Percentiles rank a stretch among this genome's conserved stretches.
phyloP scores from a whole-genome alignment of 345 rosid species.

The Streptanthus diversifolius region DNA sequence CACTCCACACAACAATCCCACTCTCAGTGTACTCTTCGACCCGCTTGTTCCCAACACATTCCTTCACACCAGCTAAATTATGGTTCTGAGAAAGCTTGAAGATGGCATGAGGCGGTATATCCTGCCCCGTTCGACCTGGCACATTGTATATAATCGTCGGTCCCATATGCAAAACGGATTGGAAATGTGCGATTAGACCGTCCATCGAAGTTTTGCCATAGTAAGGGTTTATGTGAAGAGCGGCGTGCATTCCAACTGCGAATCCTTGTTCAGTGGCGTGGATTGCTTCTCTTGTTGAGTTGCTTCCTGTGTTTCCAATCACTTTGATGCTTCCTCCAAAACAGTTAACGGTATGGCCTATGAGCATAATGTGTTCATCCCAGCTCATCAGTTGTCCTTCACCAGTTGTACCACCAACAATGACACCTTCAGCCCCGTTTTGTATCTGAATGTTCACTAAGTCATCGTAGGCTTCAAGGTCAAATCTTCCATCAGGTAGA shows the following conservation, averaged over 20 bases:
- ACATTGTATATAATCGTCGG: slow-evolving; percentile 88
- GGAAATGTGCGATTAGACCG: slow-evolving; percentile 69
- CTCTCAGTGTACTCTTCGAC: slow-evolving; percentile 54
- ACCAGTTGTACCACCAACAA: slow-evolving; percentile 92
- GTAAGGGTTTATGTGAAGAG: slow-evolving; percentile 90
- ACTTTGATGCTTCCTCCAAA: slow-evolving; percentile 78
- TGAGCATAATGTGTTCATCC: slow-evolving; percentile 96
- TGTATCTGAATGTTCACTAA: slow-evolving; percentile 67
- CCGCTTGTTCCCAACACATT: slow-evolving; percentile 72
- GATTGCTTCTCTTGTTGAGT: slow-evolving; percentile 86
- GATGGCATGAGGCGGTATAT: slow-evolving; percentile 64
- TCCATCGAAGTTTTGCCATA: slow-evolving; percentile 85
- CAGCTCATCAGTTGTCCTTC: slow-evolving; percentile 97
- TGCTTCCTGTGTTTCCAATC: slow-evolving; percentile 89
- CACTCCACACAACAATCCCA: slow-evolving; percentile 87
- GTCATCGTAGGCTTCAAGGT: slow-evolving; percentile 80
- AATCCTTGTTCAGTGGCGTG: slow-evolving; percentile 94
- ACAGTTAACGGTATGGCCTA: slow-evolving; percentile 83
- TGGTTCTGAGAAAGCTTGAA: slow-evolving; percentile 49
- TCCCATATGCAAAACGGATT: slow-evolving; percentile 72
- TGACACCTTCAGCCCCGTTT: slow-evolving; percentile 71
- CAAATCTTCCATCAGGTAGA: slow-evolving; percentile 86
- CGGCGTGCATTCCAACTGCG: slow-evolving; percentile 95
- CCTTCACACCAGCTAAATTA: slow-evolving; percentile 77
- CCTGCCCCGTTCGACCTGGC: slow-evolving; percentile 83